Conservation (phyloP, 139 green algal species). For the Chlamydomonas urium region DNA sequence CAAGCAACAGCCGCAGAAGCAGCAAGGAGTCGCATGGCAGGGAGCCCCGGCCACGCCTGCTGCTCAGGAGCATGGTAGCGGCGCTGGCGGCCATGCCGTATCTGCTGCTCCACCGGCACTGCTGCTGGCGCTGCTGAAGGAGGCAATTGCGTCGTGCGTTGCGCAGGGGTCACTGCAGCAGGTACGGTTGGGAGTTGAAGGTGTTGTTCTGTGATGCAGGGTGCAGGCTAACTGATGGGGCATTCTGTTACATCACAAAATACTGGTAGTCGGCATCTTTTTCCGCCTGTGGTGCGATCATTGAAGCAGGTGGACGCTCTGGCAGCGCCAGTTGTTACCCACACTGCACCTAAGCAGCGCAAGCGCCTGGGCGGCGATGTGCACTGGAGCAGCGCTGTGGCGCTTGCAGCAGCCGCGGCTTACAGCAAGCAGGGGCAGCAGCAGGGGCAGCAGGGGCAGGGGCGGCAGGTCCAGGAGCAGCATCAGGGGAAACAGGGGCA, state of each 20-base stretch:
- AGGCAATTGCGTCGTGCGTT: neutral
- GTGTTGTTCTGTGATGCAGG: neutral
- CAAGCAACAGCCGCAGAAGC: neutral
- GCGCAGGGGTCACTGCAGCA: neutral
- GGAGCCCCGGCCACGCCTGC: neutral
- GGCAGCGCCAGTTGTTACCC: neutral
- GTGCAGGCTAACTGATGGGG: neutral
- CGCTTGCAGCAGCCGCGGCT: neutral
- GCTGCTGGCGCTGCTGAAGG: too few species aligned
- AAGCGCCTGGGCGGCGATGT: neutral
- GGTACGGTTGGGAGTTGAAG: neutral
- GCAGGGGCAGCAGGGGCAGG: too few species aligned
- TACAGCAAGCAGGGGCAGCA: too few species aligned
- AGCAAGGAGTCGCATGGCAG: neutral
- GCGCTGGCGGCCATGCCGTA: neutral
- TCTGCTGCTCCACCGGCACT: neutral
- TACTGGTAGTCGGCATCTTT: neutral
- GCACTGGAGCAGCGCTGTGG: neutral
- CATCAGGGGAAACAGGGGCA: too few species aligned
- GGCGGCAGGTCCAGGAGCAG: too few species aligned
- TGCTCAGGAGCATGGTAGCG: neutral
- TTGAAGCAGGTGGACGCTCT: neutral
- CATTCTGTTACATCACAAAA: neutral
- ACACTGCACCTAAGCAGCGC: slow-evolving; percentile 14
- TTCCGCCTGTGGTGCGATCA: neutral